phyloP scores from a whole-genome alignment of 495 filamentous ascomycete genomes.

The Barbatosphaeria neglecta region DNA sequence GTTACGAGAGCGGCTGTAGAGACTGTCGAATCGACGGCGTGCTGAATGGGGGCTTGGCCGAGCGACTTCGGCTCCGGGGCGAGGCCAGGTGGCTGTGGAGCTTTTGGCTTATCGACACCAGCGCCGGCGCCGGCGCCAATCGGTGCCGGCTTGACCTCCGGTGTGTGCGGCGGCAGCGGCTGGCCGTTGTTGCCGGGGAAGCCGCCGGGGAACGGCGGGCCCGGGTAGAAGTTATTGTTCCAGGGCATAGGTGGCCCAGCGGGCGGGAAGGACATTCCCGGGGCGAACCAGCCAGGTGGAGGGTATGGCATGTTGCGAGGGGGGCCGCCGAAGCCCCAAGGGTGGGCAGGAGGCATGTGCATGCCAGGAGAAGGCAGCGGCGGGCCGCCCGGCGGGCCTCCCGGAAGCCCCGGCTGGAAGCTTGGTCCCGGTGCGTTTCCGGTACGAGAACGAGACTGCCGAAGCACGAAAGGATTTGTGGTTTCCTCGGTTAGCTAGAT shows the following conservation, averaged over 20 bases:
- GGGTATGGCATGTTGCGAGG: conserved; percentile 38
- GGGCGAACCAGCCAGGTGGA: conserved; percentile 69
- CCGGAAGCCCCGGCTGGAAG: conserved; percentile 8
- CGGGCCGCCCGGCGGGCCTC: conserved; percentile 13
- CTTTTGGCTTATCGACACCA: conserved; percentile 33
- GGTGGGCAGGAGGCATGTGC: conserved; percentile 42
- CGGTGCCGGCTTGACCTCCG: conserved; percentile 35
- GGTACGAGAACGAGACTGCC: conserved; percentile 32
- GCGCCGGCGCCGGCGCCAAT: conserved; percentile 45
- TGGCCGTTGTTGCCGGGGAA: conserved; percentile 20
- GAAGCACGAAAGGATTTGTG: no score
- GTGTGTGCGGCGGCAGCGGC: conserved; percentile 25
- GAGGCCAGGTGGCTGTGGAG: conserved; percentile 16
- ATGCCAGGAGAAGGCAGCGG: conserved; percentile 13
- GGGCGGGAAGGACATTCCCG: conserved; percentile 68
- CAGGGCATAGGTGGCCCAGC: conserved; percentile 47
- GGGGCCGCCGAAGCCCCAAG: conserved; percentile 32
- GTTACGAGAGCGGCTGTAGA: not conserved
- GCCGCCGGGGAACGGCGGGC: conserved; percentile 20
- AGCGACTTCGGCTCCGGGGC: conserved; percentile 26
- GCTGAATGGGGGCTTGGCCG: conserved; percentile 23
- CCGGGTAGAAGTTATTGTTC: conserved; percentile 32
- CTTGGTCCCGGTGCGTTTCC: conserved; percentile 17
- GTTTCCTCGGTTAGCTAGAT: conserved; percentile 11
- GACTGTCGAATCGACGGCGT: conserved; percentile 3